Base-by-base conservation (phyloP, 2,329 filamentous ascomycete species). In the Colletotrichum viniferum region DNA sequence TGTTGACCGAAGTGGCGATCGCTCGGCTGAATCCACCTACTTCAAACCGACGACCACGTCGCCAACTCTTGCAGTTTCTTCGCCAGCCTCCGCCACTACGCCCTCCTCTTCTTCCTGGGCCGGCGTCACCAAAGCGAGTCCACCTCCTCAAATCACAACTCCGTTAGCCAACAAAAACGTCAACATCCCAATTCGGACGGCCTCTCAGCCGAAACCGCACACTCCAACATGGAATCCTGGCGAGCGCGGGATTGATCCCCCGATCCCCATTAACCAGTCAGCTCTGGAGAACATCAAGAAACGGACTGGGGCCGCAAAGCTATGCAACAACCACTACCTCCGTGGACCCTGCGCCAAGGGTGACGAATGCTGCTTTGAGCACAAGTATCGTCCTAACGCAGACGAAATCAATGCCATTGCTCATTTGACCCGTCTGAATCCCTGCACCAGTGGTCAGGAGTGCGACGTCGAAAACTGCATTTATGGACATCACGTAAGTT, bases 241-340 rank as follows among this genome's bases (percentile, higher is more conserved):
- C 4, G 83, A 83, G 8, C 89, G 90, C 34, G 91, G 91, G 3
- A 79, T 92, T 4, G 91, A 93, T 73, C 82, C 87, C 21, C 85
- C 87, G 2, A 87, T 92, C 34, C 81, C 82, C 3, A 84, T 90
- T 26, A 88, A 87, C 71, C 79, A 82, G 58, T 76, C 80, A 2
- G 86, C 86, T 9, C 81, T 92, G 74, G 90, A 92, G 16, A 85
- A 82, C 26, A 87, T 92, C 78, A 92, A 91, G 83, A 90, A 87
- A 79, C 86, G 90, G 73, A 88, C 87, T 71, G 88, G 88, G 36
- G 84, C 82, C 77, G 86, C 88, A 76, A 92, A 92, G 81, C 83
- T 92, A 9, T 93, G 91, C 85, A 92, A 92, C 80, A 91, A 91
- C 64, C 89, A 91, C 79, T 92, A 90, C 79, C 85, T 93, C 34